Evolutionary conservation across 1,284 basidiomycete species (phyloP).

Genomic region (Ceratorhiza oryzae-sativae): DNA sequence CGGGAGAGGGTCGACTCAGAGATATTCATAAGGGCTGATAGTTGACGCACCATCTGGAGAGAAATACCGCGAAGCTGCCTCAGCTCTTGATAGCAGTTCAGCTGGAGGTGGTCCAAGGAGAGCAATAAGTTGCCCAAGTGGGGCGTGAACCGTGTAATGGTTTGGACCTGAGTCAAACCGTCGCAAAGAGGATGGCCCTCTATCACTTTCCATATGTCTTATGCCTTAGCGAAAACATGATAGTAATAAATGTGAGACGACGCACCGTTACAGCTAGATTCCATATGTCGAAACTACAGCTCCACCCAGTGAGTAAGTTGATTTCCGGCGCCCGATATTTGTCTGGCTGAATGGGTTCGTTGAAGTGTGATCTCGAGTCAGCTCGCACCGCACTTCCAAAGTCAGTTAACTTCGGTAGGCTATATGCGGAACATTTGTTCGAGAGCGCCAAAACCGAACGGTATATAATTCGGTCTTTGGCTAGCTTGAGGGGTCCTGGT

Average conservation of each 20-base stretch:
- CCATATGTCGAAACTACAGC: constrained; percentile 7
- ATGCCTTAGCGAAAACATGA: neutral
- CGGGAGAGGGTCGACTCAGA: neutral
- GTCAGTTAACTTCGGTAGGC: neutral
- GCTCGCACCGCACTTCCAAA: neutral
- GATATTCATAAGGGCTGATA: neutral
- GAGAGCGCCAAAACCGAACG: neutral
- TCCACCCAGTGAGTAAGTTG: neutral
- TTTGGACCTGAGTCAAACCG: neutral
- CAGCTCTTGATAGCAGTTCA: neutral
- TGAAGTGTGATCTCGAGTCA: neutral
- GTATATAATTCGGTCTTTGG: neutral
- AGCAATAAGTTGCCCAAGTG: neutral
- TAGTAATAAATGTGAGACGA: neutral
- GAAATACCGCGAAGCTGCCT: neutral
- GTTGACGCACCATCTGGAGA: neutral
- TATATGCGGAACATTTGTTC: neutral
- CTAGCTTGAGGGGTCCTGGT: neutral
- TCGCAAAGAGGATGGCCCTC: neutral
- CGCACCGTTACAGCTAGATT: constrained; percentile 12
- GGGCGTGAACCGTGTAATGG: neutral
- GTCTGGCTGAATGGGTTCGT: constrained; percentile 1
- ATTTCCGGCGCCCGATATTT: neutral
- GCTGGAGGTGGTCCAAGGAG: constrained; percentile 12
- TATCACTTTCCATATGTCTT: constrained; percentile 15